These are phyloP conservation scores for Mortierella sp. DNA, from an alignment of 371 early-diverging fungal species.

Conservation along the genomic window DNA sequence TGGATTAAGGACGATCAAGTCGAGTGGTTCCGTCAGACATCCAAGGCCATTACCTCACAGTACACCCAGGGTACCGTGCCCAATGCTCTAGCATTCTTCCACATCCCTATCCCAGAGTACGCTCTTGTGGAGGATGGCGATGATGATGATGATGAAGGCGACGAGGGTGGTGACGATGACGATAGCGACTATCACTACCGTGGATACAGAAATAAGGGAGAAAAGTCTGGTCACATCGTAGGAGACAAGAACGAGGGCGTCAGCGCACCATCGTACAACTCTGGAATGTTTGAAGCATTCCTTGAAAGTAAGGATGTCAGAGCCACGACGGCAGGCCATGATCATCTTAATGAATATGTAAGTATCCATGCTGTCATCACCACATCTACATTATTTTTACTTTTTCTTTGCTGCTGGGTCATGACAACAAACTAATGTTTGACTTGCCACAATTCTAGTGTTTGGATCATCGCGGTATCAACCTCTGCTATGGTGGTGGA, in stretches of 20 bases:
- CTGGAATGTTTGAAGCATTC: conserved; percentile 54
- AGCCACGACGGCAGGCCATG: conserved; percentile 60
- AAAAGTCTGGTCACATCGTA: conserved; percentile 30
- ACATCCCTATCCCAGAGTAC: conserved; percentile 64
- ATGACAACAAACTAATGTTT: not conserved
- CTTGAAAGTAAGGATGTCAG: conserved; percentile 49
- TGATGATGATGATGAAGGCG: conserved; percentile 14
- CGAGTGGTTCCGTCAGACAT: conserved; percentile 61
- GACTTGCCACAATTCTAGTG: conserved; percentile 40
- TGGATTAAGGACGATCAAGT: conserved; percentile 63
- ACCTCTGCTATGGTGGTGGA: conserved; percentile 67
- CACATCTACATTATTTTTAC: not conserved
- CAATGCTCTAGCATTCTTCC: conserved; percentile 65
- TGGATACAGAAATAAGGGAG: not conserved
- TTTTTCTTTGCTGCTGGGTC: no score
- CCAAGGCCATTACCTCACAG: conserved; percentile 37
- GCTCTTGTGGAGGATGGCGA: conserved; percentile 42
- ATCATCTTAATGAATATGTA: conserved; percentile 68
- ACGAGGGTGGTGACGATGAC: conserved; percentile 6
- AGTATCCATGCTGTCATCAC: conserved; percentile 6
- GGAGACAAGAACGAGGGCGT: conserved; percentile 62
- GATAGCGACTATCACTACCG: not conserved
- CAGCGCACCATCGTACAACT: conserved; percentile 50
- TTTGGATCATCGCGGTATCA: conserved; percentile 58
- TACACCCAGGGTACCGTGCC: conserved; percentile 43